Evolutionary conservation across 2,329 filamentous ascomycete species (phyloP).

Genomic region (Paracamarosporium sp.): DNA sequence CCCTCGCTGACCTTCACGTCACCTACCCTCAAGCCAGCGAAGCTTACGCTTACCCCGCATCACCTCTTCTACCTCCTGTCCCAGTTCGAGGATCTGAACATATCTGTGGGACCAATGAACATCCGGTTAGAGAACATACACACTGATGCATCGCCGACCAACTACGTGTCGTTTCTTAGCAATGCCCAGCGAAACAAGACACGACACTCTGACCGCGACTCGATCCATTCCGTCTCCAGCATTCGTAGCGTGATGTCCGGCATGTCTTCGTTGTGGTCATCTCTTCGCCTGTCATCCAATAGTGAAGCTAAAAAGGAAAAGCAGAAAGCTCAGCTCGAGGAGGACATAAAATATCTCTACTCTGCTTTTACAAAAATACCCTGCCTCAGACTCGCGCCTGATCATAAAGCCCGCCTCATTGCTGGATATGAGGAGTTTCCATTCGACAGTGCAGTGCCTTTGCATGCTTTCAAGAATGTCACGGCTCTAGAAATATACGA

Average conservation of each 20-base stretch:
- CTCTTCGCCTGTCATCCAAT: constrained; percentile 82
- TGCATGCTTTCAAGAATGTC: constrained; percentile 97
- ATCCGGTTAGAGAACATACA: constrained; percentile 94
- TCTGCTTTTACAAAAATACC: constrained; percentile 99
- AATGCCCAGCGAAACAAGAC: constrained; percentile 82
- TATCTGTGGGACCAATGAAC: constrained; percentile 94
- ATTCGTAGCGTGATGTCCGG: constrained; percentile 97
- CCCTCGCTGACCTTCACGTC: constrained; percentile 86
- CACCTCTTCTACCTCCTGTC: constrained; percentile 97
- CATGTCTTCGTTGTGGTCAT: constrained; percentile 93
- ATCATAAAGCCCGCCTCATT: constrained; percentile 89
- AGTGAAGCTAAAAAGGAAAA: constrained; percentile 84
- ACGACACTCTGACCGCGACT: constrained; percentile 81
- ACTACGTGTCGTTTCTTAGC: constrained; percentile 94
- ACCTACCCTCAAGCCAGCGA: constrained; percentile 84
- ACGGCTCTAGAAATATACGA: constrained; percentile 93
- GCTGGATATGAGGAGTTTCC: constrained; percentile 96
- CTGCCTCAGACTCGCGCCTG: constrained; percentile 86
- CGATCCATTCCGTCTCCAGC: constrained; percentile 94
- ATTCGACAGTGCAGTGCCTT: constrained; percentile 93
- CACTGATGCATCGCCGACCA: constrained; percentile 81
- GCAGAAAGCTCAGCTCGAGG: constrained; percentile 82
- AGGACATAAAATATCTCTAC: constrained; percentile 94
- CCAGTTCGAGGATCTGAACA: constrained; percentile 90
- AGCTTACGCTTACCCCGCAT: constrained; percentile 90